Percentiles rank a stretch among this genome's conserved stretches.
These are phyloP conservation scores for Diaporthe destruens DNA, from an alignment of 2,329 filamentous ascomycete species.

Conservation along the genomic window DNA sequence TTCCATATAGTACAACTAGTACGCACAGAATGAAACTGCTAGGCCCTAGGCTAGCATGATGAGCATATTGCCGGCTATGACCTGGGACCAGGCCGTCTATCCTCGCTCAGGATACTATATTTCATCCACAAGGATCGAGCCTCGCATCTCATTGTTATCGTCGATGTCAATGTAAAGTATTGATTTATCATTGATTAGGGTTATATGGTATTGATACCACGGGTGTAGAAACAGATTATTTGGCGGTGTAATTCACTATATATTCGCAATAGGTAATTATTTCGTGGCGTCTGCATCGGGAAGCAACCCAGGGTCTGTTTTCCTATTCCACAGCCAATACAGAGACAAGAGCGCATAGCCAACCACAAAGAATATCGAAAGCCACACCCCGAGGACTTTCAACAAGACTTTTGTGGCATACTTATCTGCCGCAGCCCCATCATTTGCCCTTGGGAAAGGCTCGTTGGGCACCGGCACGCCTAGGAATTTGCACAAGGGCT, in stretches of 20 bases:
- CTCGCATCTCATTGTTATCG: not conserved
- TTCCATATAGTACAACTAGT: slow-evolving; percentile 59
- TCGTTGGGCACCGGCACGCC: slow-evolving; percentile 10
- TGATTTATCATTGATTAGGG: no score
- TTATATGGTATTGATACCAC: no score
- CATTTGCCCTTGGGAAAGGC: slow-evolving; percentile 46
- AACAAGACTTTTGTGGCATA: no score
- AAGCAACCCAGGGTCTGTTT: no score
- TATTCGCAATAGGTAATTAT: no score
- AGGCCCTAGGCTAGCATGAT: slow-evolving; percentile 66
- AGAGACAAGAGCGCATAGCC: no score
- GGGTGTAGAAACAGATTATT: no score
- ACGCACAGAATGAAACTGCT: slow-evolving; percentile 62
- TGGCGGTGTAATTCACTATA: no score
- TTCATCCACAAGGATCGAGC: not conserved
- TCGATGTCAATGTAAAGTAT: not conserved
- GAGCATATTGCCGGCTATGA: slow-evolving; percentile 60
- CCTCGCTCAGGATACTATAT: not conserved
- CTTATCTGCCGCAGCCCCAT: slow-evolving; percentile 45
- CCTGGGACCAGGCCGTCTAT: slow-evolving; percentile 42
- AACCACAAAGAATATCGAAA: no score
- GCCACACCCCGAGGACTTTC: no score
- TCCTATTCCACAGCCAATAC: no score
- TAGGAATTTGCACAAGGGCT: slow-evolving; percentile 24
- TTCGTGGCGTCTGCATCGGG: no score